These are phyloP conservation scores for Eimeria zaria DNA, from an alignment of 169 alveolate species.

Conservation along the genomic window DNA sequence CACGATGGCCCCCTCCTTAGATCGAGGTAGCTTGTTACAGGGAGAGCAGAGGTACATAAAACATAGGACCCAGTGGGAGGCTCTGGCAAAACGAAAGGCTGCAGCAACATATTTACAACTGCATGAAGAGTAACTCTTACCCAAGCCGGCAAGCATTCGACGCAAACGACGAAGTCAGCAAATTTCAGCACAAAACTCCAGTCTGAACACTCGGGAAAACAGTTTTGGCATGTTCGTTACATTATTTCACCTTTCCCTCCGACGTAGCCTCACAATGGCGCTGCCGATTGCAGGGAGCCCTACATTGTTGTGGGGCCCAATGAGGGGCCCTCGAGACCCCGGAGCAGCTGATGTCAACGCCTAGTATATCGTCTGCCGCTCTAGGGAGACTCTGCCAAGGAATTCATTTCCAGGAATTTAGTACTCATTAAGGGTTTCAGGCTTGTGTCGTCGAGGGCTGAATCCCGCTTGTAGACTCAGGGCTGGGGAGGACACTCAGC, in stretches of 20 bases:
- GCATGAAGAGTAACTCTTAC: no score
- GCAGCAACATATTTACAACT: not conserved
- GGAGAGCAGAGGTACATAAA: not conserved
- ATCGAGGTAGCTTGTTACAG: no score
- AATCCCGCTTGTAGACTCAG: not conserved
- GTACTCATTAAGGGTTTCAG: not conserved
- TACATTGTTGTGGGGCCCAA: conserved; percentile 18
- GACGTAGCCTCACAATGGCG: not conserved
- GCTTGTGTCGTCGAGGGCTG: not conserved
- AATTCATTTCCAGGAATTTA: not conserved
- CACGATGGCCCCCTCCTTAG: no score
- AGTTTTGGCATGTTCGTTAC: not conserved
- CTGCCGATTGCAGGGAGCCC: not conserved
- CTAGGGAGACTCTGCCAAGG: no score
- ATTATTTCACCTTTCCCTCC: not conserved
- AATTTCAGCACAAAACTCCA: not conserved
- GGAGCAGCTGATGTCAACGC: not conserved
- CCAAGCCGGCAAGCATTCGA: no score
- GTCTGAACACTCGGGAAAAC: not conserved
- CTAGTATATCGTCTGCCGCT: not conserved
- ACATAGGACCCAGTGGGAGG: not conserved
- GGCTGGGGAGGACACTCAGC: not conserved
- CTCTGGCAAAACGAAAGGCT: no score
- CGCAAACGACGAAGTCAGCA: no score
- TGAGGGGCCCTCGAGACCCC: conserved; percentile 32